Evolutionary conservation across 106 monocot species (phyloP).

Genomic region (Platanthera guangdongensis): DNA sequence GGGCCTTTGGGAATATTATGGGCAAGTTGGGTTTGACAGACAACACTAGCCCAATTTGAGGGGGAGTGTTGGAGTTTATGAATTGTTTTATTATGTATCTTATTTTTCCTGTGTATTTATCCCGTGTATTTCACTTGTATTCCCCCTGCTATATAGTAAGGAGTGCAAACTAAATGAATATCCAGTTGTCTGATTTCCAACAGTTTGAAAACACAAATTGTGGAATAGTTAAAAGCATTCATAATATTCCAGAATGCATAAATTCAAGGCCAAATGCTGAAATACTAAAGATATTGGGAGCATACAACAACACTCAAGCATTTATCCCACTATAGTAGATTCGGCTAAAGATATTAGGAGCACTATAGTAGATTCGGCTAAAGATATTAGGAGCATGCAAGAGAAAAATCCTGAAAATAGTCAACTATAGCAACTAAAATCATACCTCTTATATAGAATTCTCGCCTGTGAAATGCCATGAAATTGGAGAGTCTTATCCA

Average conservation of each 20-base stretch:
- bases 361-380: background rate
- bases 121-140: too few relatives aligned
- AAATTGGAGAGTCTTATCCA: conserved; percentile 35
- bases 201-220: background rate
- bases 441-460: conserved; percentile 52
- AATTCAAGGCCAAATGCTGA: background rate
- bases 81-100: too few relatives aligned
- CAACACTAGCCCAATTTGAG: too few relatives aligned
- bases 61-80: too few relatives aligned
- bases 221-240: background rate
- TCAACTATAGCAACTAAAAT: background rate
- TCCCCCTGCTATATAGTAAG: too few relatives aligned
- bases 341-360: too few relatives aligned
- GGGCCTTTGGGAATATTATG: too few relatives aligned
- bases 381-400: background rate
- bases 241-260: background rate
- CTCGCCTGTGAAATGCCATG: conserved; percentile 46
- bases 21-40: too few relatives aligned
- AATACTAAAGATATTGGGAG: background rate
- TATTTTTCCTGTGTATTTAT: too few relatives aligned
- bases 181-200: too few relatives aligned
- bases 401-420: background rate
- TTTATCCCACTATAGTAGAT: too few relatives aligned
- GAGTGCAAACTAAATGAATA: too few relatives aligned
- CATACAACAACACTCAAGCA: background rate